Base-by-base conservation (phyloP, 805 yeast species). In the Candida mattraensis region DNA sequence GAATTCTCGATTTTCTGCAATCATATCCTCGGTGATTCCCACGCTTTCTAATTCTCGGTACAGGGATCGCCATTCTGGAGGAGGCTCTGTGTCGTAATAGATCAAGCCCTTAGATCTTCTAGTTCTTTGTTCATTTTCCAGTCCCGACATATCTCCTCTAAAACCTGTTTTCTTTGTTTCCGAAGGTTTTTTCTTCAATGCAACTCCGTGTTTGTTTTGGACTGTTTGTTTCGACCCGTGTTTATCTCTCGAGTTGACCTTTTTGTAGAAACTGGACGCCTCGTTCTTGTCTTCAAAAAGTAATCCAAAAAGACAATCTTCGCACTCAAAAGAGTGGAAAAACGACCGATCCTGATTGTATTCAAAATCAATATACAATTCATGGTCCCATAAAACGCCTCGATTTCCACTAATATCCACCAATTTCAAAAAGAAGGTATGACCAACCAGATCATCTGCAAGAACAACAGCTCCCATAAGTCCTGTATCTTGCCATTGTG, bases 331-430 rank as follows among this genome's bases (percentile, higher is more conserved):
- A 5, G 94, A 72, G 59, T 93, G 98, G 71, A 93, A 93, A 62
- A 87, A 93, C 24, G 95, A 80, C 20, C 99, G 75, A 60, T 93
- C 99, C 61, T 93, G 98, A 54, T 85, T 77, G 62, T 93, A 93
- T 50, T 82, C 81, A 60, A 93, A 88, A 51, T 86, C 83, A 9
- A 87, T 80, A 53, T 86, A 91, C 31, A 93, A 63, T 61, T 93
- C 99, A 61, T 93, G 99, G 60, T 93, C 99, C 99, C 99, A 93
- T 0, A 93, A 47, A 0, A 93, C 95, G 22, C 98, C 98, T 26
- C 83, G 68, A 43, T 78, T 74, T 5, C 94, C 95, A 24, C 69
- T 54, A 20, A 91, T 78, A 54, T 93, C 99, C 5, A 93, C 94
- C 35, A 93, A 58, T 58, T 93, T 93, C 29, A 93, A 69, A 59